Conservation (phyloP, 805 yeast genomes). For the Saturnispora serradocipensis region DNA sequence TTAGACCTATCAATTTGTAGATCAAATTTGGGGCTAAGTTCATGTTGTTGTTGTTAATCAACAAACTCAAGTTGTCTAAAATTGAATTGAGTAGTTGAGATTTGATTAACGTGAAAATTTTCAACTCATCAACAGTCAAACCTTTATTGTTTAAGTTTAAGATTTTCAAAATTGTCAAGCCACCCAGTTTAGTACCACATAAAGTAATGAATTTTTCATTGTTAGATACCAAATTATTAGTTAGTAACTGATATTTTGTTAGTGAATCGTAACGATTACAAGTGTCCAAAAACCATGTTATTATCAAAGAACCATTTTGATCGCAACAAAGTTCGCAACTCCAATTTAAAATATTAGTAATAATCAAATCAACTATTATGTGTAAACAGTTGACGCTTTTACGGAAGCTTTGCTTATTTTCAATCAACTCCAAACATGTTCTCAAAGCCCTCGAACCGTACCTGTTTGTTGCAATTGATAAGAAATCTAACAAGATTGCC, state of each 20-base stretch:
- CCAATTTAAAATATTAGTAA: conserved; percentile 69
- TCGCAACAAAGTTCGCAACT: conserved; percentile 74
- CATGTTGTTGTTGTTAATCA: neutral
- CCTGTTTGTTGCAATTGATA: conserved; percentile 76
- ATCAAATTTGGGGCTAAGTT: conserved; percentile 58
- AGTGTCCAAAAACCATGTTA: conserved; percentile 93
- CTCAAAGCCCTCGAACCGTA: conserved; percentile 94
- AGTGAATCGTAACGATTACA: conserved; percentile 39
- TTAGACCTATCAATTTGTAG: conserved; percentile 69
- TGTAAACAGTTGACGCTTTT: conserved; percentile 37
- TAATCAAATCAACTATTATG: conserved; percentile 55
- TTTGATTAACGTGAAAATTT: conserved; percentile 24
- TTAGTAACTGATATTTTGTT: conserved; percentile 53
- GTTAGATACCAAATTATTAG: conserved; percentile 15
- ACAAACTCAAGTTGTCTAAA: neutral
- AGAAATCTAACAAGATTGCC: conserved; percentile 64
- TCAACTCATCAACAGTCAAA: conserved; percentile 15
- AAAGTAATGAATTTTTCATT: conserved; percentile 15
- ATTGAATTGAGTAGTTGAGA: neutral
- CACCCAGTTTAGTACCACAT: conserved; percentile 55
- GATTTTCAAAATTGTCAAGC: conserved; percentile 71
- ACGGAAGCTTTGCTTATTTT: neutral
- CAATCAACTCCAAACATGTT: conserved; percentile 63
- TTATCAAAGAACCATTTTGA: conserved; percentile 77
- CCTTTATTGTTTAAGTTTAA: conserved; percentile 41